Percentiles rank a stretch among this genome's conserved stretches.
Conservation (phyloP, 2,329 filamentous ascomycete species). For the Penicillium glabrum region DNA sequence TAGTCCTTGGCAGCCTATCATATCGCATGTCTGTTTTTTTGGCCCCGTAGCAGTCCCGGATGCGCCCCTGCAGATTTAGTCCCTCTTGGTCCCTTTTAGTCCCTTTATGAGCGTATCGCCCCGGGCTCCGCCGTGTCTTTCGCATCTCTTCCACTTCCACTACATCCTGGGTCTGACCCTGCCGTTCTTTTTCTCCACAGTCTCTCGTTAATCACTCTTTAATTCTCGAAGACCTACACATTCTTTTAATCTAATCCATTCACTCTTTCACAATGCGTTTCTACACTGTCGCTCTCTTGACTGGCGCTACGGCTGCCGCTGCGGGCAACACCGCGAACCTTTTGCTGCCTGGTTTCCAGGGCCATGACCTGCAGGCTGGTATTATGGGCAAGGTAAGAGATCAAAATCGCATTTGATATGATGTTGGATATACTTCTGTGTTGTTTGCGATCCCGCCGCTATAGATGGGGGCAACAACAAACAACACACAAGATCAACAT, state of each 20-base stretch:
- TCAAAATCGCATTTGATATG: neutral
- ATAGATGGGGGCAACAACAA: neutral
- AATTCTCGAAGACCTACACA: conserved; percentile 6
- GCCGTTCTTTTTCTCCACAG: conserved; percentile 18
- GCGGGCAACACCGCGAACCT: conserved; percentile 22
- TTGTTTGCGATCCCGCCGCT: neutral
- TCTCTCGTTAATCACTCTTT: conserved; percentile 23
- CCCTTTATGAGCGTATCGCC: conserved; percentile 13
- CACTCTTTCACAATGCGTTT: conserved; percentile 24
- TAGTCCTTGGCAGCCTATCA: neutral
- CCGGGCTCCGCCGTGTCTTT: conserved; percentile 2
- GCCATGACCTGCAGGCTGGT: conserved; percentile 19
- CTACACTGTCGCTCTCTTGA: conserved; percentile 26
- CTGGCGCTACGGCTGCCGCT: conserved; percentile 24
- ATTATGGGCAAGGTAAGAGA: conserved; percentile 17
- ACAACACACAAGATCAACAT: neutral
- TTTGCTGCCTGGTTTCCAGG: conserved; percentile 24
- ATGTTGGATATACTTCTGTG: neutral
- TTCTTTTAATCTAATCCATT: conserved; percentile 3
- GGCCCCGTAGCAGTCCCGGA: neutral
- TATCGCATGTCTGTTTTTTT: neutral
- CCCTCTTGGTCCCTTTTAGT: neutral
- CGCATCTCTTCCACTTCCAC: conserved; percentile 9
- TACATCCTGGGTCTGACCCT: conserved; percentile 10
- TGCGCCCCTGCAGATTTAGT: neutral